These are phyloP conservation scores for Rhynchospora breviuscula DNA, from an alignment of 176 grass and related monocot species.

Conservation along the genomic window DNA sequence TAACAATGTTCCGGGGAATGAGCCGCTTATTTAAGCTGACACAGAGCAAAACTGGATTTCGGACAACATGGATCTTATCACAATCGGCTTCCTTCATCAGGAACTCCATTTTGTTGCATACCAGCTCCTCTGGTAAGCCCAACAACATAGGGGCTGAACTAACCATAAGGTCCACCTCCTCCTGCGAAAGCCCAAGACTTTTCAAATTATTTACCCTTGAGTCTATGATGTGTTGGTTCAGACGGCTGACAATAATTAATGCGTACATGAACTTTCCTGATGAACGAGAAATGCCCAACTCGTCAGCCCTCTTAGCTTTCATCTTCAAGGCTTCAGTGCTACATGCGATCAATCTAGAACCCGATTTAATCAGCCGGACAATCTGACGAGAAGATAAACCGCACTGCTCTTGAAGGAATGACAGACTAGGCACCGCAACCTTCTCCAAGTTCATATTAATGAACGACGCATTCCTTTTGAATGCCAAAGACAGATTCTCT, in stretches of 20 bases:
- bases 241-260: background rate
- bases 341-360: background rate
- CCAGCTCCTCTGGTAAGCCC: background rate
- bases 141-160: background rate
- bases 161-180: background rate
- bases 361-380: background rate
- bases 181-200: background rate
- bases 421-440: background rate
- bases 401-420: background rate
- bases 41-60: conserved; percentile 24
- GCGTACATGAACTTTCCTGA: background rate
- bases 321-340: background rate
- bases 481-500: background rate
- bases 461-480: background rate
- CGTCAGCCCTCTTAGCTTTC: background rate
- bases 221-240: background rate
- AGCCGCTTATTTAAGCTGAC: conserved; percentile 44
- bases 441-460: background rate
- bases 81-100: conserved; percentile 19
- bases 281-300: background rate
- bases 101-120: conserved; percentile 48
- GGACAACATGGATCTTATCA: background rate
- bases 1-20: conserved; percentile 31
- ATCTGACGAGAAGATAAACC: conserved; percentile 31
- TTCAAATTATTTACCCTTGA: background rate